phyloP scores from a whole-genome alignment of 78 protist genomes.

The Protostelium mycophagum region DNA sequence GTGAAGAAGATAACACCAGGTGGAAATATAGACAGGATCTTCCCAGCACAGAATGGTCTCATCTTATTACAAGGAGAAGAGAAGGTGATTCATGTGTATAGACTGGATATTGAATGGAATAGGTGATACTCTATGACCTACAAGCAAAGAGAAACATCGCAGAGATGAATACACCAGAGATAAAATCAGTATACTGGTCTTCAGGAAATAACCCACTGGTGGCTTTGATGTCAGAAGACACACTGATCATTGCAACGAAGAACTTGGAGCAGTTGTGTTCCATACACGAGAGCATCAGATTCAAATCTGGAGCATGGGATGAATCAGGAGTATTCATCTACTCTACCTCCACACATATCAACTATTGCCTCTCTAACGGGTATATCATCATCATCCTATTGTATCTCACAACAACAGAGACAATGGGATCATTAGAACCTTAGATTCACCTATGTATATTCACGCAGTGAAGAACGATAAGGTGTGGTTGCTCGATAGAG shows the following conservation, averaged over 20 bases:
- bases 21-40: conserved; percentile 66
- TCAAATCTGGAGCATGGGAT: conserved; percentile 94
- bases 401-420: conserved; percentile 54
- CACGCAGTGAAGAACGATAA: conserved; percentile 47
- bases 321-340: conserved; percentile 85
- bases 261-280: conserved; percentile 78
- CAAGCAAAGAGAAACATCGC: conserved; percentile 69
- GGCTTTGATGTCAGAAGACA: conserved; percentile 85
- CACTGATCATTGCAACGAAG: conserved; percentile 57
- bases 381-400: background rate
- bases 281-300: conserved; percentile 81
- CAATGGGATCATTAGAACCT: conserved; percentile 88
- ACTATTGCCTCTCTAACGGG: conserved; percentile 87
- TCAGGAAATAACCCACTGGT: conserved; percentile 64
- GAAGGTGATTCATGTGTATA: too few relatives aligned
- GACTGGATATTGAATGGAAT: too few relatives aligned
- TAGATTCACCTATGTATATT: conserved; percentile 89
- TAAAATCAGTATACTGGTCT: conserved; percentile 91
- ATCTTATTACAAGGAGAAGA: conserved; percentile 81
- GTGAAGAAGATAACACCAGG: conserved; percentile 75
- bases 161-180: conserved; percentile 37
- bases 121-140: conserved; percentile 77
- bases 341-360: conserved; percentile 94
- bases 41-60: conserved; percentile 81
- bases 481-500: conserved; percentile 87